Base-by-base conservation (phyloP, 805 yeast genomes). In the Pichia kluyveri region DNA sequence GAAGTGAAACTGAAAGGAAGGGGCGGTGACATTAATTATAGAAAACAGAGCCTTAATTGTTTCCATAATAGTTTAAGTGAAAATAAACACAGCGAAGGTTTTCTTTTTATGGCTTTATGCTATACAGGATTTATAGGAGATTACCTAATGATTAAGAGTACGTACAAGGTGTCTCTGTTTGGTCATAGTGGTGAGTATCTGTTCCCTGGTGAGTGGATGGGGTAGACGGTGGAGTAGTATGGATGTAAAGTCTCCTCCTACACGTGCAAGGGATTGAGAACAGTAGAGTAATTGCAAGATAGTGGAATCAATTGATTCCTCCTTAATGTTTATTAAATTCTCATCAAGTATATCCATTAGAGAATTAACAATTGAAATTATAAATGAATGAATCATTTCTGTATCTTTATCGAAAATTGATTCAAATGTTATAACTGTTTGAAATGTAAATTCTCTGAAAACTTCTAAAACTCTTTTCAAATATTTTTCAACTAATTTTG, bases 251-350 rank as follows among this genome's bases (percentile, higher is more conserved):
- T 84, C 86, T 4, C 78, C 79, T 14, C 86, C 83, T 19, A 79
- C 77, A 52, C 89, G 70, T 1, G 84, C 81, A 45, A 91, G 69
- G 37, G 96, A 82, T 60, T 84, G 88, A n/a, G 96, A 83, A 54
- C 96, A 86, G 66, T 90, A 91, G 1, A 87, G 80, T 38, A 90
- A 66, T 65, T 91, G 99, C 34, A 91, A 67, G 54, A 90, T 76
- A 23, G 37, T 34, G 3, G 37, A 34, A 34, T 34, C 37, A 8
- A 34, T 14, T 14, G 37, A 34, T 14, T 34, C 37, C 6, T 12
- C 12, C 6, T 34, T 12, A 3, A 34, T 14, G 8, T 34, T 12
- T 34, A 34, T 15, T 14, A 34, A 14, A 34, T 34, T 34, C 18
- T 34, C 37, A 34, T 34, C 37, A 9, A 34, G 17, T 34, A 15